Evolutionary conservation across 2,329 filamentous ascomycete species (phyloP), one percentile per base, ranked within the genome.

Genomic region (Lomentospora prolificans): DNA sequence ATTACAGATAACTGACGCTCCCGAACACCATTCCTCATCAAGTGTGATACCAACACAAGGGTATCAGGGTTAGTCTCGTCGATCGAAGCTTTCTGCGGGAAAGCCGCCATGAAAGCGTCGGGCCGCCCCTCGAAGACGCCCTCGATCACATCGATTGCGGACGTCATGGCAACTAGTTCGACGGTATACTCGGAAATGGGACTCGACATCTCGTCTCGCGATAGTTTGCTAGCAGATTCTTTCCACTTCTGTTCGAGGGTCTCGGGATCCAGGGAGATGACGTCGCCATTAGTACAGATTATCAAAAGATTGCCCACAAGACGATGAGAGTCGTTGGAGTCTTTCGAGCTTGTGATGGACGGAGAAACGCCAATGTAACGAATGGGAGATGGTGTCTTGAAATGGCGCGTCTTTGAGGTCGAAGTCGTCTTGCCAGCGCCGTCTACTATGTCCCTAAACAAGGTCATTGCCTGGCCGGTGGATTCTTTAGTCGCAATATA

Each of bases 201-300:
- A 24, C 64, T 60, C 1, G 69, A 64, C 4, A 70, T 59, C 28
- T 73, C 61, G 31, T 76, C 75, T 52, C 73, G 72, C 30, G 68
- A 66, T 50, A 78, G 66, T 3, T 65, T 69, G 9, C 72, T 70
- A 2, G 75, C 63, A 8, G 74, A 71, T 8, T 71, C 71, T 55
- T 67, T 69, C 77, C 77, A 81, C 61, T 67, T 75, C 55, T 74
- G 67, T 57, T 73, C 62, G 19, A 81, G 65, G 4, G 64, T 72
- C 56, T 86, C 81, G 2, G 79, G 78, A 50, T 84, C 79, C 12
- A 87, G 70, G 56, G 80, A 83, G 7, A 79, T 63, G 19, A 87
- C 70, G 57, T 83, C 76, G 33, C 86, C 86, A 59, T 84, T 76
- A 44, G 77, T 70, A 57, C 81, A 79, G 1, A 88, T 73, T 2